Percentiles rank a stretch among this genome's conserved stretches.
phyloP scores from a whole-genome alignment of 345 rosid genomes.

The rapeseed (Brassica napus) region Da-Ae NC_063447.1:33149001-33149500 shows the following conservation, averaged over 20 bases:
- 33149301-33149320: not conserved
- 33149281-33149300: not conserved
- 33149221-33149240: not conserved
- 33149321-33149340: too few relatives aligned
- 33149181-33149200: constrained; percentile 55
- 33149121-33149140: constrained; percentile 61
- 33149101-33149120: constrained; percentile 72
- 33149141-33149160: constrained; percentile 77
- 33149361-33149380: too few relatives aligned
- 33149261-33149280: not conserved
- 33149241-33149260: constrained; percentile 8
- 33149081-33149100: not conserved
- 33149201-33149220: constrained; percentile 38
- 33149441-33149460: too few relatives aligned
- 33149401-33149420: too few relatives aligned
- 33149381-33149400: too few relatives aligned
- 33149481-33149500: too few relatives aligned
- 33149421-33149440: too few relatives aligned
- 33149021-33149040: too few relatives aligned
- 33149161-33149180: constrained; percentile 74
- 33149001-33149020: constrained; percentile 18
- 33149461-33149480: too few relatives aligned
- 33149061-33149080: too few relatives aligned
- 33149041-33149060: too few relatives aligned
- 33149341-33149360: too few relatives aligned